These are phyloP conservation scores for Aspergillus sp. DNA, from an alignment of 2,329 filamentous ascomycete genomes.

Conservation along the genomic window DNA sequence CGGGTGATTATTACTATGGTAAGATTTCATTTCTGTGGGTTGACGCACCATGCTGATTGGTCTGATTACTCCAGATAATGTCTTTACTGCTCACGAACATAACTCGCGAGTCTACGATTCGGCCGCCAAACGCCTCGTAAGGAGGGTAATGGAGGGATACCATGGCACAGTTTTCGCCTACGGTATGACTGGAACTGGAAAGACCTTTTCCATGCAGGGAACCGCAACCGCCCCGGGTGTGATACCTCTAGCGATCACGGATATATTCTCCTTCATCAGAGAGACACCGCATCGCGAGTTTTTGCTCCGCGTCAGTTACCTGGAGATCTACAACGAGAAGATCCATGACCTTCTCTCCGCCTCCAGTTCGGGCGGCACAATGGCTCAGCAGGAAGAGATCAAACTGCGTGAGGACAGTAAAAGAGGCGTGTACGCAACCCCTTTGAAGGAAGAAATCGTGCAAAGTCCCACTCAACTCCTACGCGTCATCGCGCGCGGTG, in stretches of 20 bases:
- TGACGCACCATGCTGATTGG: not conserved
- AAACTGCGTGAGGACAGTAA: slow-evolving; percentile 96
- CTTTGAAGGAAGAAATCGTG: slow-evolving; percentile 96
- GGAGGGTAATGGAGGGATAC: slow-evolving; percentile 98
- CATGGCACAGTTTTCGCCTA: slow-evolving; percentile 98
- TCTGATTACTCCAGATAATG: slow-evolving; percentile 67
- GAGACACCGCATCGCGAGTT: slow-evolving; percentile 96
- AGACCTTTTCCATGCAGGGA: slow-evolving; percentile 99
- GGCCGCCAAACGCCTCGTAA: slow-evolving; percentile 86
- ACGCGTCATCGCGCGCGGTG: slow-evolving; percentile 89
- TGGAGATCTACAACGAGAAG: slow-evolving; percentile 98
- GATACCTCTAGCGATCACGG: slow-evolving; percentile 93
- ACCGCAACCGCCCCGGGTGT: slow-evolving; percentile 94
- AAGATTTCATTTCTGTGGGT: slow-evolving; percentile 29
- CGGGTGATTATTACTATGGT: slow-evolving; percentile 92
- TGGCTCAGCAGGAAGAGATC: slow-evolving; percentile 79
- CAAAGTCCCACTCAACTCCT: slow-evolving; percentile 95
- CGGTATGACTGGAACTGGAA: slow-evolving; percentile 97
- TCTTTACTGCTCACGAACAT: slow-evolving; percentile 90
- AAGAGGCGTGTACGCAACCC: slow-evolving; percentile 91
- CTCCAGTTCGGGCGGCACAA: slow-evolving; percentile 57
- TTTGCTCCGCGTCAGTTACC: slow-evolving; percentile 88
- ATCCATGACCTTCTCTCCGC: slow-evolving; percentile 91
- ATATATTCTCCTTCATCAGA: slow-evolving; percentile 98
- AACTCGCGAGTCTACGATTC: slow-evolving; percentile 95